A percentile compares a stretch with the other conserved stretches of the same genome.
These are phyloP conservation scores for Lotus japonicus DNA, from an alignment of 306 rosid genomes.

Conservation along the genomic window DNA sequence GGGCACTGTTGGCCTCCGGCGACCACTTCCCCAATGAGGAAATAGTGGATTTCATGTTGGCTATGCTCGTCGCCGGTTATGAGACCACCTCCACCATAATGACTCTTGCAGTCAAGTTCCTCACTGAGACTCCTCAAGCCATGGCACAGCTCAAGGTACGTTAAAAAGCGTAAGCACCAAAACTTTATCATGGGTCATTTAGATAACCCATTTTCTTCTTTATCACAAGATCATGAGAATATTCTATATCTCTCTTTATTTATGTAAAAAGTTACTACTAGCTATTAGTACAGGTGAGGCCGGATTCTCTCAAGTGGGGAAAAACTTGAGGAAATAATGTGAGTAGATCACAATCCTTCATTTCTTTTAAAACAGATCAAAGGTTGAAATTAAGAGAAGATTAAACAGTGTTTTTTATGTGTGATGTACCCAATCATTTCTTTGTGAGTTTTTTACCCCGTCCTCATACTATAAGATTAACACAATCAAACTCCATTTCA, in stretches of 20 bases:
- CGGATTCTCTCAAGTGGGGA: too few species aligned
- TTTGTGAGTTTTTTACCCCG: too few species aligned
- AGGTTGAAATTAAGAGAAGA: too few species aligned
- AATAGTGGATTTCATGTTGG: conserved; percentile 84
- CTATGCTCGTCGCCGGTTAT: conserved; percentile 87
- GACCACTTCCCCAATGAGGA: conserved; percentile 70
- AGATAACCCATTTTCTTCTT: too few species aligned
- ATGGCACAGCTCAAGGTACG: conserved; percentile 80
- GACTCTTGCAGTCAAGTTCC: conserved; percentile 94
- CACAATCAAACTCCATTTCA: too few species aligned
- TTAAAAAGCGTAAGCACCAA: background rate
- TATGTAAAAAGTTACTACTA: background rate
- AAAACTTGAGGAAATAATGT: too few species aligned
- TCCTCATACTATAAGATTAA: too few species aligned
- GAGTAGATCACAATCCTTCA: too few species aligned
- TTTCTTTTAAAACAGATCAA: too few species aligned
- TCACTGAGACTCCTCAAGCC: conserved; percentile 89
- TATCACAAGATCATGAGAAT: background rate
- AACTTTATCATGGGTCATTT: background rate
- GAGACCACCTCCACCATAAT: conserved; percentile 93
- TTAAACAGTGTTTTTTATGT: too few species aligned
- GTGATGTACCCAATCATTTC: too few species aligned
- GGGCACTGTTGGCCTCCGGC: conserved; percentile 74
- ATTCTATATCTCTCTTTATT: background rate
- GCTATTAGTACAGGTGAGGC: too few species aligned